These are phyloP conservation scores for Posidonia australis DNA, from an alignment of 106 monocot species.

Conservation along the genomic window DNA sequence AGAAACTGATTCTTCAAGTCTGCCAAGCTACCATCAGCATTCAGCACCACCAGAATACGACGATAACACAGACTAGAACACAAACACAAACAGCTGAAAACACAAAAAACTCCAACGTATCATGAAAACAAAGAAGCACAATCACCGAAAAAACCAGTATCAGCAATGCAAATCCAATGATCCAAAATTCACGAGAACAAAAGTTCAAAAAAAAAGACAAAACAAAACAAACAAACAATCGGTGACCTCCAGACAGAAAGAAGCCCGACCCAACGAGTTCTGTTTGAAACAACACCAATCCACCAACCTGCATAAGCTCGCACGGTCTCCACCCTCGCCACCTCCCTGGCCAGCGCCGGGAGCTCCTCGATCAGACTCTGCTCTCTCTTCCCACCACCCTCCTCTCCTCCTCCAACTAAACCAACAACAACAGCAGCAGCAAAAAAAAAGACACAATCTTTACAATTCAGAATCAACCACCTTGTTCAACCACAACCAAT, in stretches of 20 bases:
- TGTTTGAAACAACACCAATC: not conserved
- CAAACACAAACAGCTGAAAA: no score
- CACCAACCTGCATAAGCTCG: conserved; percentile 51
- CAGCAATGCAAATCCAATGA: not conserved
- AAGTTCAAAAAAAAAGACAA: not conserved
- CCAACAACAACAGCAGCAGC: not conserved
- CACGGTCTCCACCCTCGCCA: conserved; percentile 73
- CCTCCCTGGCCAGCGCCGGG: conserved; percentile 72
- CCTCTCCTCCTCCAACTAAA: conserved; percentile 14
- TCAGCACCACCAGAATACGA: no score
- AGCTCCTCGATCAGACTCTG: conserved; percentile 53
- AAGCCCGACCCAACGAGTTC: not conserved
- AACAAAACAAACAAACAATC: no score
- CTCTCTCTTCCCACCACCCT: conserved; percentile 21
- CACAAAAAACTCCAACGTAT: no score
- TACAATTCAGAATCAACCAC: not conserved
- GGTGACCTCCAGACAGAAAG: no score
- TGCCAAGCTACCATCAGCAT: no score
- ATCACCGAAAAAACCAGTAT: no score
- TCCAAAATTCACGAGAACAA: not conserved
- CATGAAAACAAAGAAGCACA: no score
- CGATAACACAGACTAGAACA: no score
- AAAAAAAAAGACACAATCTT: not conserved
- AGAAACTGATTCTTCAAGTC: no score
- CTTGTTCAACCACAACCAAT: not conserved